A percentile compares a stretch with the other conserved stretches of the same genome.
These are phyloP conservation scores for Candida adriatica DNA, from an alignment of 805 yeast genomes.

Conservation along the genomic window DNA sequence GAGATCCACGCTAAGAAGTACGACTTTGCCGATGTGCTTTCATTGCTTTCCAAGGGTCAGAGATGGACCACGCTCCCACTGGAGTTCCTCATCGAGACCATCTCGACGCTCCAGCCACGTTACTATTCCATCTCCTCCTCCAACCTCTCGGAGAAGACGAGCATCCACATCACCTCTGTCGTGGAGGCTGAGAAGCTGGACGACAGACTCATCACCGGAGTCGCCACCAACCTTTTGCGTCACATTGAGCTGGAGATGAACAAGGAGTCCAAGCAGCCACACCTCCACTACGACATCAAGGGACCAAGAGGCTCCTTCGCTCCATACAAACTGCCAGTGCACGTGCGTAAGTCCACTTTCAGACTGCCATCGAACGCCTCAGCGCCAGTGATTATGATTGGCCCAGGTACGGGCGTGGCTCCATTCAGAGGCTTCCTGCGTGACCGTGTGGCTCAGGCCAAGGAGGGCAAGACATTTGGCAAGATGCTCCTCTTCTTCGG, in stretches of 20 bases:
- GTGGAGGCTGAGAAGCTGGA: conserved; percentile 48
- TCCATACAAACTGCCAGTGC: conserved; percentile 68
- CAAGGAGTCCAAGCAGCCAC: conserved; percentile 34
- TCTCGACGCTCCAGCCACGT: conserved; percentile 85
- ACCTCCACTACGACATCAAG: conserved; percentile 58
- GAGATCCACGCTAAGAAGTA: conserved; percentile 54
- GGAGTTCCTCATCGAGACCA: conserved; percentile 72
- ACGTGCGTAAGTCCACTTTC: conserved; percentile 91
- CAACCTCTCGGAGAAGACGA: conserved; percentile 64
- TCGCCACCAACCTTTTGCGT: conserved; percentile 81
- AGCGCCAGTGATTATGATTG: conserved; percentile 84
- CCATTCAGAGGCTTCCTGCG: conserved; percentile 94
- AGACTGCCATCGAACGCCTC: conserved; percentile 82
- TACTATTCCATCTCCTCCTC: conserved; percentile 95
- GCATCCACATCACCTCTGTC: conserved; percentile 82
- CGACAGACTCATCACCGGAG: conserved; percentile 49
- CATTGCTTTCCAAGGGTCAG: conserved; percentile 49
- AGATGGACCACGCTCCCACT: conserved; percentile 79
- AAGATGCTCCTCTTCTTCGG: conserved; percentile 78
- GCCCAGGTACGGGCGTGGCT: conserved; percentile 99
- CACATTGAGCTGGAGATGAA: conserved; percentile 59
- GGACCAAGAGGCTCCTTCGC: conserved; percentile 69
- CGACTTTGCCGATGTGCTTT: conserved; percentile 72
- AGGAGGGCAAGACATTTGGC: conserved; percentile 51
- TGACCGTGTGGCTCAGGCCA: conserved; percentile 63